phyloP scores from a whole-genome alignment of 805 yeast genomes.

The Barnettozyma californica region DNA sequence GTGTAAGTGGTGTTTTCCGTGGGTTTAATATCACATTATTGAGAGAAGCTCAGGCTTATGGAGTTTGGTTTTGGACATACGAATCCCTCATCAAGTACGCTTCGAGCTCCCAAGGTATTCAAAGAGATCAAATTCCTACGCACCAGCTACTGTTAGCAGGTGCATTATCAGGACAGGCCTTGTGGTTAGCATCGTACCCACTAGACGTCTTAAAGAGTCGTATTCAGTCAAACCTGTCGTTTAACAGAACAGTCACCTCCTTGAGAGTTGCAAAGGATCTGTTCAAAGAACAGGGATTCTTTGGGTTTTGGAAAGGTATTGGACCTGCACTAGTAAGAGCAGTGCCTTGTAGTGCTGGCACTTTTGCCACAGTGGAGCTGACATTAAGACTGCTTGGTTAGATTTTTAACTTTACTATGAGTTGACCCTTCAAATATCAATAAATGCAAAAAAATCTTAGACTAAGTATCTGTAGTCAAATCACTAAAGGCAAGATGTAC shows the following conservation, averaged over 20 bases:
- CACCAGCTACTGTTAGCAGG: slow-evolving; percentile 85
- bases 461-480: no score
- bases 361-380: slow-evolving; percentile 71
- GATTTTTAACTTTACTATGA: no score
- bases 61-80: slow-evolving; percentile 83
- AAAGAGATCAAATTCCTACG: slow-evolving; percentile 72
- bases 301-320: slow-evolving; percentile 60
- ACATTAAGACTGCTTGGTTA: slow-evolving; percentile 41
- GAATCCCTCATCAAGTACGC: slow-evolving; percentile 72
- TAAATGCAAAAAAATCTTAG: no score
- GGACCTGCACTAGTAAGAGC: slow-evolving; percentile 57
- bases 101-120: slow-evolving; percentile 27
- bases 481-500: no score
- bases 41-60: slow-evolving; percentile 87
- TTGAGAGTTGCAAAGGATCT: slow-evolving; percentile 30
- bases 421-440: no score
- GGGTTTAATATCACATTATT: slow-evolving; percentile 78
- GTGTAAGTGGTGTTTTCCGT: slow-evolving; percentile 71
- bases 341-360: slow-evolving; percentile 65
- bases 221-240: slow-evolving; percentile 58
- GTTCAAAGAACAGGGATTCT: slow-evolving; percentile 35
- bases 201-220: slow-evolving; percentile 87
- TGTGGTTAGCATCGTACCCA: slow-evolving; percentile 86
- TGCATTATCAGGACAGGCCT: slow-evolving; percentile 81
- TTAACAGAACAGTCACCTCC: slow-evolving; percentile 39